Evolutionary conservation across 345 rosid species (phyloP), one percentile per base, ranked within the genome.

Genomic region (Hibiscus syriacus): DNA sequence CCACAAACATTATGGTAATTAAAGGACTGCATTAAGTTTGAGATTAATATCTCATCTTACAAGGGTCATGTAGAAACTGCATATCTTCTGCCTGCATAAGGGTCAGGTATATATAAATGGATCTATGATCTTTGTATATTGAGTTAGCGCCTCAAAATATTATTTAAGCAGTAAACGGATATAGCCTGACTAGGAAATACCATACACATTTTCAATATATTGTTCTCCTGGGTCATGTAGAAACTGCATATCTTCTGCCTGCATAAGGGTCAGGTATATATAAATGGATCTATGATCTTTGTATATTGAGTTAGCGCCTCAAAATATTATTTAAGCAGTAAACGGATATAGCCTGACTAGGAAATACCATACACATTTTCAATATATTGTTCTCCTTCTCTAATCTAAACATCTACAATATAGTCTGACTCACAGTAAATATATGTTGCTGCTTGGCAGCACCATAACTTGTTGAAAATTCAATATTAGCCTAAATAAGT

Each of bases 381-480:
- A 60, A 20, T 4, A 1, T 39, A 49, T 62, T 22, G 16, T 61
- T 39, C 66, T 12, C 66, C 12, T 61, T 38, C 12, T 61, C 50
- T 61, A 61, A 13, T 61, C 12, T 12, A 9, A 65, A 5, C 34
- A 19, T 32, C 34, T 48, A 34, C 14, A 19, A 55, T 48, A 22
- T 17, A 23, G 55, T 9, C 20, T 23, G 45, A 75, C 87, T 81
- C 73, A 86, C 92, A 0, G 92, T 84, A 78, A 82, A 86, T n/a
- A 89, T 84, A 55, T 86, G 92, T 32, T 84, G 92, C 80, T 84
- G 89, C 79, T 82, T 86, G 74, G 86, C 84, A 69, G 80, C 77
- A 57, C 92, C 92, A 52, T 86, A 84, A 71, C 89, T 86, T 72
- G n/a, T n/a, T n/a, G n/a, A n/a, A n/a, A n/a, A n/a, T n/a, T n/a